These are phyloP conservation scores for Parascedosporium putredinis DNA, from an alignment of 2,329 filamentous ascomycete species.

Conservation along the genomic window DNA sequence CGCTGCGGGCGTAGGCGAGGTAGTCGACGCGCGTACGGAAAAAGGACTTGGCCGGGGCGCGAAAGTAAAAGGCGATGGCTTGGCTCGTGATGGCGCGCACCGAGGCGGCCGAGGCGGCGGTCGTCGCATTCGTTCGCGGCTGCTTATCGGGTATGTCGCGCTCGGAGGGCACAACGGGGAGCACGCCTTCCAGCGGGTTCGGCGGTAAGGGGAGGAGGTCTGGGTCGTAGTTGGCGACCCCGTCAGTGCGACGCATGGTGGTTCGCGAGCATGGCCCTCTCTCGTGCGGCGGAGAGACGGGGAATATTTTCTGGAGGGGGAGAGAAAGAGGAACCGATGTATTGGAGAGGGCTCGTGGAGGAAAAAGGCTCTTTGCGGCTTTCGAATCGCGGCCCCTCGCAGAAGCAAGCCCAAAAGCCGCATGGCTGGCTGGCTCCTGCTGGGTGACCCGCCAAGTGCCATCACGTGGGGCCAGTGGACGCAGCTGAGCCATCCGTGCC, in stretches of 20 bases:
- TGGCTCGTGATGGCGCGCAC: conserved; percentile 77
- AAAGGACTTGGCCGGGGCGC: conserved; percentile 84
- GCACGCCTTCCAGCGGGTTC: conserved; percentile 22
- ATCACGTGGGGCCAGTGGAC: background rate
- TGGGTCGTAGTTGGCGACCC: background rate
- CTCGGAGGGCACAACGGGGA: conserved; percentile 31
- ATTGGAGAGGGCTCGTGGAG: no score
- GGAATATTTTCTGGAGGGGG: no score
- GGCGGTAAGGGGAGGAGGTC: background rate
- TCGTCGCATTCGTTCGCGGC: conserved; percentile 44
- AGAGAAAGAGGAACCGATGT: no score
- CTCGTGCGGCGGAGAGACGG: background rate
- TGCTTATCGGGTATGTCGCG: conserved; percentile 34
- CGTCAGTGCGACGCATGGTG: conserved; percentile 3
- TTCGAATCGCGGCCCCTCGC: no score
- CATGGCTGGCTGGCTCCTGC: background rate
- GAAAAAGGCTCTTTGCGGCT: no score
- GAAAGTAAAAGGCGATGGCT: conserved; percentile 81
- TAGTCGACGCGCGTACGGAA: conserved; percentile 87
- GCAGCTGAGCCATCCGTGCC: background rate
- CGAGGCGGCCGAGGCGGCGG: conserved; percentile 73
- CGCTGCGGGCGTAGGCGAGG: conserved; percentile 44
- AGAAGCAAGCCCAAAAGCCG: no score
- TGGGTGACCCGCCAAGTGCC: background rate
- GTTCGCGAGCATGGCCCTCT: background rate